These are phyloP conservation scores for Rhodofomes roseus DNA, from an alignment of 1,284 basidiomycete species.

Conservation along the genomic window DNA sequence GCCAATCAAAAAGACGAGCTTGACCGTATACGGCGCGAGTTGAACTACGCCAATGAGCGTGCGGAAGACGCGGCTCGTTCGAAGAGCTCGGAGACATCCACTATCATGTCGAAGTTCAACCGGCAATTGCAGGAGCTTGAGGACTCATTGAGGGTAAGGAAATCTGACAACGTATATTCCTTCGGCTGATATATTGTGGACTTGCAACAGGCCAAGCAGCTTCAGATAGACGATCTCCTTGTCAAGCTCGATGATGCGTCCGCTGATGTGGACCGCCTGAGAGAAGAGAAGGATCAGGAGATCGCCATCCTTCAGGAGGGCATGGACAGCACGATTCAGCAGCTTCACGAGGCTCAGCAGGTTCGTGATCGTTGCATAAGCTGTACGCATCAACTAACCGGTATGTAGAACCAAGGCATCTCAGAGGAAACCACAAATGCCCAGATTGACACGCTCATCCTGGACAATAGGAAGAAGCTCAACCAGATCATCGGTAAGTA, in stretches of 20 bases:
- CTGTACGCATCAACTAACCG: conserved; percentile 12
- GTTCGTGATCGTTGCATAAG: conserved; percentile 35
- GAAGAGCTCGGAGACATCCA: conserved; percentile 91
- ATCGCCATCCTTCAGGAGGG: conserved; percentile 95
- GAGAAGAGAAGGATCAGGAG: conserved; percentile 97
- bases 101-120: conserved; percentile 91
- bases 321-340: conserved; percentile 91
- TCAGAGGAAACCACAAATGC: conserved; percentile 89
- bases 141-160: conserved; percentile 83
- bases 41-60: conserved; percentile 96
- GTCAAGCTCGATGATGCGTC: conserved; percentile 73
- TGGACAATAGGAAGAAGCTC: conserved; percentile 97
- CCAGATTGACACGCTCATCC: conserved; percentile 94
- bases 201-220: conserved; percentile 74
- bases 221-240: conserved; percentile 90
- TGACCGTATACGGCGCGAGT: conserved; percentile 89
- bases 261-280: conserved; percentile 73
- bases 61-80: conserved; percentile 91
- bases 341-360: conserved; percentile 85
- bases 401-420: conserved; percentile 69
- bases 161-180: neutral
- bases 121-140: conserved; percentile 95
- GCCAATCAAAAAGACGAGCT: conserved; percentile 94
- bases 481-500: conserved; percentile 90
- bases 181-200: neutral